Percentiles rank a stretch among this genome's conserved stretches.
phyloP scores from a whole-genome alignment of 1,284 basidiomycete genomes.

The Trichosporon ovoides region DNA sequence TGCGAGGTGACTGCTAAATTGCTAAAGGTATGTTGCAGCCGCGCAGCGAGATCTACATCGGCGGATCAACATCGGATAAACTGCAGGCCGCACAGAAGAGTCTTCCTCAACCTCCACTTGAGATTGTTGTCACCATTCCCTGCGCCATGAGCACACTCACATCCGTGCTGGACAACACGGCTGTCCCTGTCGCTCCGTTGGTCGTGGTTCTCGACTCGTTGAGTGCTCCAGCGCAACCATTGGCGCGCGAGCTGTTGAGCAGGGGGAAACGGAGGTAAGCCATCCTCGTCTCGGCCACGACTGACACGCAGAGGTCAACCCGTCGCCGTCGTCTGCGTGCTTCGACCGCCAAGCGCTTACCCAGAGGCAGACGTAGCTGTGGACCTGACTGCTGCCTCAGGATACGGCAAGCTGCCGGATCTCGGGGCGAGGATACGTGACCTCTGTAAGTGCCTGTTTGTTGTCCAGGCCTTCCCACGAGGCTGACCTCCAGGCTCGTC shows the following conservation, averaged over 20 bases:
- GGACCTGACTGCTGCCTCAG: constrained; percentile 4
- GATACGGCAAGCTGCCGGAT: constrained; percentile 7
- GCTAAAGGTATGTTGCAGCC: no score
- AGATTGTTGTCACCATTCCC: neutral
- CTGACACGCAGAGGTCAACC: constrained; percentile 13
- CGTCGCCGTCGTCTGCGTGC: constrained; percentile 19
- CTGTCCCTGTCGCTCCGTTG: constrained; percentile 26
- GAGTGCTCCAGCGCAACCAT: constrained; percentile 8
- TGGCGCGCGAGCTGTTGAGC: constrained; percentile 9
- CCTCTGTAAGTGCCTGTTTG: constrained; percentile 21
- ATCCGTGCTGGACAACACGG: constrained; percentile 31
- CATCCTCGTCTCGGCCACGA: neutral
- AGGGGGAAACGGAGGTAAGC: constrained; percentile 8
- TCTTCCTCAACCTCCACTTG: neutral
- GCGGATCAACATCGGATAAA: no score
- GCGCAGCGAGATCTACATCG: no score
- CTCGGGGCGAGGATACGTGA: constrained; percentile 16
- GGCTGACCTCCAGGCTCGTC: constrained; percentile 18
- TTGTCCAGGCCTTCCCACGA: neutral
- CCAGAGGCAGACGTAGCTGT: neutral
- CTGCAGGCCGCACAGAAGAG: neutral
- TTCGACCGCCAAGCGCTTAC: constrained; percentile 21
- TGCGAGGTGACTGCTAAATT: no score
- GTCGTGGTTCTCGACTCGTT: constrained; percentile 27
- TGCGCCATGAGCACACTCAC: constrained; percentile 22